phyloP scores from a whole-genome alignment of 306 rosid species.

The Quercus agrifolia region DNA sequence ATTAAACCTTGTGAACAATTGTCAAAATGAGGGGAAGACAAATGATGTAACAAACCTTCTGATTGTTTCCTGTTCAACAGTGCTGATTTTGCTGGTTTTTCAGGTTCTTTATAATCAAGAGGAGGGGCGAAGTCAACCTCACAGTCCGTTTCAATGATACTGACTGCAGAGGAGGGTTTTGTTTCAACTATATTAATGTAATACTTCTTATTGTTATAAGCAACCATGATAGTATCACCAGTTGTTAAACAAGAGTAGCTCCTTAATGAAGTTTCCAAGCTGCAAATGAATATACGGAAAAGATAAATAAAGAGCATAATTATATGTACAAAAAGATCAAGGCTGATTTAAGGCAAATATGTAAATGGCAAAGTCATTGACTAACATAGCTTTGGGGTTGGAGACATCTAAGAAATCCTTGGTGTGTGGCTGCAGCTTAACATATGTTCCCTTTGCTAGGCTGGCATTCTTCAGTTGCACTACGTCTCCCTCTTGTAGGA shows the following conservation, averaged over 20 bases:
- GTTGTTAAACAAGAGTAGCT: constrained; percentile 56
- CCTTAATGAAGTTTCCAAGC: constrained; percentile 56
- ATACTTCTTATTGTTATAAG: constrained; percentile 50
- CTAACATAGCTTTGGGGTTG: constrained; percentile 56
- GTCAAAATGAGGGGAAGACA: background rate
- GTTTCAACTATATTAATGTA: constrained; percentile 50
- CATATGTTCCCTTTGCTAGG: constrained; percentile 37
- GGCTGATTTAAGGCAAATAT: background rate
- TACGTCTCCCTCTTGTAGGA: constrained; percentile 41
- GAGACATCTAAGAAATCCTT: constrained; percentile 50
- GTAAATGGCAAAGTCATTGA: constrained; percentile 6
- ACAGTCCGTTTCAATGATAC: constrained; percentile 48
- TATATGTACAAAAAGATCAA: background rate
- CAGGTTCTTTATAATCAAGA: constrained; percentile 51
- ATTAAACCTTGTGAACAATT: background rate
- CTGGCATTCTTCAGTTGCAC: constrained; percentile 37
- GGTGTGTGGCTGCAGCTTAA: constrained; percentile 63
- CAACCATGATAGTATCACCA: constrained; percentile 58
- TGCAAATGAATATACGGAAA: constrained; percentile 16
- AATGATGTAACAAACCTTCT: constrained; percentile 24
- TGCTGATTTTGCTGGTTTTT: constrained; percentile 24
- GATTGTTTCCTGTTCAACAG: constrained; percentile 17
- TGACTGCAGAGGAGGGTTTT: constrained; percentile 43
- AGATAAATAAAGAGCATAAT: background rate
- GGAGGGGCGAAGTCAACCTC: constrained; percentile 54